Percentiles rank a stretch among this genome's conserved stretches.
These are phyloP conservation scores for Herpotrichia juniperi DNA, from an alignment of 2,329 filamentous ascomycete species.

Conservation along the genomic window DNA sequence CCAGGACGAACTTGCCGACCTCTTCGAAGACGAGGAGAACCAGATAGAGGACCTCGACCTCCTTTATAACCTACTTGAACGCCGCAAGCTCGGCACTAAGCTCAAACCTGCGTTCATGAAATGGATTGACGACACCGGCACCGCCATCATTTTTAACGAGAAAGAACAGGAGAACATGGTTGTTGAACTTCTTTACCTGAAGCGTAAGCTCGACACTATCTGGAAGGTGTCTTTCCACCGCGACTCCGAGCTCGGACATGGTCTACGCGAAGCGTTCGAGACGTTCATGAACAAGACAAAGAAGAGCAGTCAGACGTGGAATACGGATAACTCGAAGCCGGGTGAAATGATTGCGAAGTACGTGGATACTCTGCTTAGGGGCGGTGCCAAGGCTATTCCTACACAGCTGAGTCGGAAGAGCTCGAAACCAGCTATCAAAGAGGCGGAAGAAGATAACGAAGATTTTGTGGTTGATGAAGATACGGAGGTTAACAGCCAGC, in stretches of 20 bases:
- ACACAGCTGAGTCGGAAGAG: conserved; percentile 65
- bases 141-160: conserved; percentile 79
- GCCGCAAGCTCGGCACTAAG: conserved; percentile 72
- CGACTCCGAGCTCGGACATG: conserved; percentile 77
- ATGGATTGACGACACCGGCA: conserved; percentile 79
- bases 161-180: conserved; percentile 86
- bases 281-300: conserved; percentile 89
- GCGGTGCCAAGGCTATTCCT: conserved; percentile 83
- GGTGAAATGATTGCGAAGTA: conserved; percentile 99
- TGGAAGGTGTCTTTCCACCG: conserved; percentile 77
- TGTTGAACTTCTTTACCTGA: conserved; percentile 77
- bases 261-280: conserved; percentile 83
- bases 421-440: conserved; percentile 64
- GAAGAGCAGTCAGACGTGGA: conserved; percentile 73
- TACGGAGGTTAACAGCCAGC: conserved; percentile 85
- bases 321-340: conserved; percentile 87
- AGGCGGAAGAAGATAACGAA: conserved; percentile 64
- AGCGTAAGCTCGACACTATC: conserved; percentile 77
- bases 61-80: conserved; percentile 77
- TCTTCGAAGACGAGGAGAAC: conserved; percentile 67
- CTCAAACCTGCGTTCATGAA: conserved; percentile 76
- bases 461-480: conserved; percentile 82
- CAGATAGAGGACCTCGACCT: conserved; percentile 74
- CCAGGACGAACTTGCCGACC: conserved; percentile 68
- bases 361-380: conserved; percentile 85